Evolutionary conservation across 495 filamentous ascomycete species (phyloP), one percentile per base, ranked within the genome.

Genomic region (Talaromyces liani): DNA sequence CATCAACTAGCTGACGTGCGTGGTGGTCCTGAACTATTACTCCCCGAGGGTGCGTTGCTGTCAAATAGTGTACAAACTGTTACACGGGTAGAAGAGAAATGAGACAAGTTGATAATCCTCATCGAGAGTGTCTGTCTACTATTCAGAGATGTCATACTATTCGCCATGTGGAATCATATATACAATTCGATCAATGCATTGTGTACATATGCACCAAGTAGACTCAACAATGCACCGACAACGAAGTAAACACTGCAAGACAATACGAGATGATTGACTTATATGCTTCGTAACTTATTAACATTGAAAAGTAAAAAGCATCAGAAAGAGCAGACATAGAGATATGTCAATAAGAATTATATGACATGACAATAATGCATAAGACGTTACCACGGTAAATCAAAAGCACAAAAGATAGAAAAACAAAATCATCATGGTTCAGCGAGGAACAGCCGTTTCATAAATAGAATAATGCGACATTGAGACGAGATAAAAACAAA

Each of bases 401-500:
- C 0, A 20, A 20, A 7, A 49, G 18, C 45, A 20, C n/a, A 20
- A 36, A 20, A 22, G 27, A 36, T 12, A 58, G 24, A 58, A 36
- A 22, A 3, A 31, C 29, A 58, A 36, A 58, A 6, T 36, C 16
- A 58, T 36, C 1, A 58, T 58, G n/a, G 27, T 16, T 12, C 9
- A 8, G 16, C 16, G 16, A 25, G 16, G 16, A 58, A 58, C 2
- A 16, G 8, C n/a, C 56, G 29, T 58, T 58, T 33, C 56, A 36
- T 33, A 58, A n/a, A 16, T 33, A 7, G n/a, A 18, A 9, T 6
- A 34, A 16, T 33, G 29, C 53, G 20, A 56, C 24, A 36, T 33
- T 58, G 29, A 33, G 24, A 63, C 57, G 65, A 47, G 6, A 27
- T 12, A 63, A 63, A 64, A 66, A 61, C 31, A 59, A 60, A 34